Base-by-base conservation (phyloP, 2,329 filamentous ascomycete genomes). In the Botrytis porri region DNA sequence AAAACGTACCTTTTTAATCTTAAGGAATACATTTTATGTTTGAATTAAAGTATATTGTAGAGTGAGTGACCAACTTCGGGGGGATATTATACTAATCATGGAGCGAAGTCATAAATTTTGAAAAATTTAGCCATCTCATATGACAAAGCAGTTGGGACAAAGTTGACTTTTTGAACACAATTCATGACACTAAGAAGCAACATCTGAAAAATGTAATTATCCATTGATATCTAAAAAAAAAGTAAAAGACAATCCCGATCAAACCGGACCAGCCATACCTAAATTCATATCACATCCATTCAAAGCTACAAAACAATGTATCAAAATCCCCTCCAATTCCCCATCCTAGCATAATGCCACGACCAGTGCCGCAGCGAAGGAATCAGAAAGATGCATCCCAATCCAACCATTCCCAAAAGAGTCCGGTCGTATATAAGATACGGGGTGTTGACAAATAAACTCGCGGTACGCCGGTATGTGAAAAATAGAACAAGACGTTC, bases 401-500 rank as follows among this genome's bases (percentile, higher is more conserved):
- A 39, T 32, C 20, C 48, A 48, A 75, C 74, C 48, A 64, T 63
- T 71, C 74, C 74, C 66, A 75, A 72, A 71, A 74, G 75, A 54
- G 59, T 48, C 59, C 16, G 32, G 32, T 64, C 45, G 59, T 7
- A 63, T 63, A 54, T 29, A 74, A 73, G 77, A 76, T 67, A 71
- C 70, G 76, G 75, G 76, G 70, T 65, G 69, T 75, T 76, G 75
- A 75, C 70, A 72, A 72, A 76, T 62, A 73, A 76, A 75, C 76
- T 71, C 73, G 73, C 76, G 77, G 79, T 74, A 77, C 74, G 70
- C 74, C 75, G 73, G 62, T 72, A 69, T 75, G 69, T 73, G 79
- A 81, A 79, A 80, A 73, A 20, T 51, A 78, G 80, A 79, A 81
- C 80, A 81, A 79, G 77, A 81, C 80, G 80, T 77, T 78, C 79